A percentile compares a stretch with the other conserved stretches of the same genome.
Conservation (phyloP, 1,284 basidiomycete genomes). For the Cutaneotrichosporon sp. region DNA sequence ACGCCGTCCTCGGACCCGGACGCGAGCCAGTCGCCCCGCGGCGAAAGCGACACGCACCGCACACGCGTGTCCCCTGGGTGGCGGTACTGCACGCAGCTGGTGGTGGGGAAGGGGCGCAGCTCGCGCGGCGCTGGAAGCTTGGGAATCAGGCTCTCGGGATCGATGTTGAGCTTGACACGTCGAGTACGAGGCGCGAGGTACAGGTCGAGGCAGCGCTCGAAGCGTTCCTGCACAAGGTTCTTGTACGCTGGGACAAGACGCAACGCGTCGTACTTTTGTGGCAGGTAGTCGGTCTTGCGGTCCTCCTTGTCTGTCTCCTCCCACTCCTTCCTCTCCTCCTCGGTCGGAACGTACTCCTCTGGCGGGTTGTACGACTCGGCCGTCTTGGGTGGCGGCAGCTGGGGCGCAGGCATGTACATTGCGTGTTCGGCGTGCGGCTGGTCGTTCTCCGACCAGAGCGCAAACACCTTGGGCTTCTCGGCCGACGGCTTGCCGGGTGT, state of each 20-base stretch:
- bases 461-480: constrained; percentile 70
- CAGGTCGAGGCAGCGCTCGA: constrained; percentile 89
- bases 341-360: constrained; percentile 90
- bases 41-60: constrained; percentile 73
- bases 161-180: constrained; percentile 77
- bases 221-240: constrained; percentile 88
- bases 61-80: constrained; percentile 61
- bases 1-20: constrained; percentile 88
- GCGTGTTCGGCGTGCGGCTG: constrained; percentile 68
- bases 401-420: constrained; percentile 82
- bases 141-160: constrained; percentile 85
- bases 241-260: constrained; percentile 89
- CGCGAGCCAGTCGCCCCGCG: constrained; percentile 83
- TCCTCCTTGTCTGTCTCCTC: constrained; percentile 82
- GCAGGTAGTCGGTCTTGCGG: constrained; percentile 82
- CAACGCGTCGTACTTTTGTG: constrained; percentile 77
- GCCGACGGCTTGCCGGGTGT: constrained; percentile 72
- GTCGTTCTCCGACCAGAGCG: constrained; percentile 73
- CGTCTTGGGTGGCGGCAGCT: constrained; percentile 80
- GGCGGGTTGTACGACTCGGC: constrained; percentile 98
- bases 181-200: constrained; percentile 94
- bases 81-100: constrained; percentile 65
- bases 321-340: constrained; percentile 78
- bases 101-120: constrained; percentile 89
- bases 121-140: constrained; percentile 92